Evolutionary conservation across 192 early-diverging fungal genomes (phyloP), one percentile per base, ranked within the genome.

Genomic region (Coemansia sp.): DNA sequence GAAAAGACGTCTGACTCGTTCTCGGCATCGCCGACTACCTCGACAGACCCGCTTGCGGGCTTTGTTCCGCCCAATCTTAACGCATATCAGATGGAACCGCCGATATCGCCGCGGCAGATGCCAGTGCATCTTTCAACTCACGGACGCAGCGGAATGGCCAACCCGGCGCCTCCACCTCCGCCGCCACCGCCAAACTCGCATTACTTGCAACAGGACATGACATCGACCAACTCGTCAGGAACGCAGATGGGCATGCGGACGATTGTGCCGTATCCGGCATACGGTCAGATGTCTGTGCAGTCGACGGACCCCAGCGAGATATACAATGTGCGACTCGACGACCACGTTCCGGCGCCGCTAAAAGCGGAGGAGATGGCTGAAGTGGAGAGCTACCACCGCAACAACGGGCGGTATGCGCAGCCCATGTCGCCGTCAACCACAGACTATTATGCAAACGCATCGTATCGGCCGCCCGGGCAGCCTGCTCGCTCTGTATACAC

Each of bases 301-400:
- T 59, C 71, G 36, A 56, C 56, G 8, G 66, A 68, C 36, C 19
- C 50, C 21, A 59, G 56, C 15, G 74, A 70, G 48, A 76, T 76
- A n/a, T 76, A 76, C 68, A 71, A 76, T 31, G 74, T 76, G 38
- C 64, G 68, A 46, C 52, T 76, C 49, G 67, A 71, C 57, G 74
- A 76, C 68, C 74, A 76, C 22, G 74, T 76, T 11, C 74, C 74
- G 40, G 34, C 64, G 47, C 74, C 74, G 19, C 56, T 76, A 37
- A 65, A 62, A 40, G 60, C 74, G 2, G 74, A 76, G 65, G 74
- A 76, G 62, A 76, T 76, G 74, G 74, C 74, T 1, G 74, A 59
- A 47, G 73, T 75, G 17, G 57, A 76, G 50, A 58, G 60, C 47
- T 55, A 66, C 25, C 68, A 60, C 25, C 51, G 68, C 55, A 65